A percentile compares a stretch with the other conserved stretches of the same genome.
Evolutionary conservation across 768 basidiomycete genomes (phyloP).

Genomic region (Leccinellum albellum): DNA sequence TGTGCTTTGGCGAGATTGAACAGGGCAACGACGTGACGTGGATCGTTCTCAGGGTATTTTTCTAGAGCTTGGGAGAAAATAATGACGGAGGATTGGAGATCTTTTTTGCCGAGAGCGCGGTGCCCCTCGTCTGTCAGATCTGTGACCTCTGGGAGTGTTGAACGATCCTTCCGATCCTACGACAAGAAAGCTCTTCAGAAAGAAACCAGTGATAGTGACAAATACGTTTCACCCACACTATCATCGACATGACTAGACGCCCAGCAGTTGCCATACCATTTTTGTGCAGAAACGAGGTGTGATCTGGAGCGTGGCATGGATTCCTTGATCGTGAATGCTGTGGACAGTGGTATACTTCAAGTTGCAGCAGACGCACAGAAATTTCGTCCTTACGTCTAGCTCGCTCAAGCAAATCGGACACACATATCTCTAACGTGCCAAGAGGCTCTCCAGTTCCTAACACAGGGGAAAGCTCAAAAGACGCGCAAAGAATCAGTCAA

Average conservation of each 20-base stretch:
- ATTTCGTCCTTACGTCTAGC: background rate
- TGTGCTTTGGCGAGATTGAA: conserved; percentile 10
- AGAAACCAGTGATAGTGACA: background rate
- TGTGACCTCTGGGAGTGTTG: background rate
- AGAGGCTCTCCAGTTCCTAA: background rate
- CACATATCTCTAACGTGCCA: background rate
- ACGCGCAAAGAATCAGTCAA: background rate
- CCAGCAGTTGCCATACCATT: background rate
- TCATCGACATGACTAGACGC: background rate
- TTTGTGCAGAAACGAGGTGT: background rate
- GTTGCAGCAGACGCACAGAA: background rate
- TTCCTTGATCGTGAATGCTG: background rate
- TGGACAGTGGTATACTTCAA: background rate
- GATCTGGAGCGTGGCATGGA: background rate
- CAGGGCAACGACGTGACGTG: background rate
- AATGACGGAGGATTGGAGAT: background rate
- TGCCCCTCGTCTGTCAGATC: conserved; percentile 5
- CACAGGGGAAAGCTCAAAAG: conserved; percentile 2
- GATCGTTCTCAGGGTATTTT: background rate
- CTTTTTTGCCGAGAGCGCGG: background rate
- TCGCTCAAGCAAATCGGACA: background rate
- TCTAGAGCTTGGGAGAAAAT: conserved; percentile 5
- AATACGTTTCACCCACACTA: background rate
- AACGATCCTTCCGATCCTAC: background rate
- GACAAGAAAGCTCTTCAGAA: background rate